A percentile compares a stretch with the other conserved stretches of the same genome.
Conservation (phyloP, 768 basidiomycete genomes). For the Mycena capillaripes region DNA sequence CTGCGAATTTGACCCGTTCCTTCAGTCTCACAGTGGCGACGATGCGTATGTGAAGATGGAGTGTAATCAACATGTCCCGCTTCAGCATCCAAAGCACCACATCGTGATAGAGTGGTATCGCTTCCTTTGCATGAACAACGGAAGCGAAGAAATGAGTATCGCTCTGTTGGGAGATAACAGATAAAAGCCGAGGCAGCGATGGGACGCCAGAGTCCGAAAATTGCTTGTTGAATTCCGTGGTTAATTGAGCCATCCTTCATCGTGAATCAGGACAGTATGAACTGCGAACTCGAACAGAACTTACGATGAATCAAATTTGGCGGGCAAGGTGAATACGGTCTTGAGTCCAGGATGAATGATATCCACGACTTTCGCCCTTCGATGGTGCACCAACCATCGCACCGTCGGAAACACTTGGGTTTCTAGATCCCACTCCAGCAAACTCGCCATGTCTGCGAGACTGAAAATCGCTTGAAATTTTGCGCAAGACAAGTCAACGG, state of each 20-base stretch:
- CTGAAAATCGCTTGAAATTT: slow-evolving; percentile 50
- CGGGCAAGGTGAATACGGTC: slow-evolving; percentile 84
- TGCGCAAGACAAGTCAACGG: not conserved
- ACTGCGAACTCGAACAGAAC: slow-evolving; percentile 45
- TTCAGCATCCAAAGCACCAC: slow-evolving; percentile 94
- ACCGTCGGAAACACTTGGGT: slow-evolving; percentile 91
- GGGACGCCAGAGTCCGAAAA: slow-evolving; percentile 77
- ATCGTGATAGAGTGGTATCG: slow-evolving; percentile 79
- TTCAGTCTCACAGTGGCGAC: slow-evolving; percentile 86
- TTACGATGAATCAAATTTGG: slow-evolving; percentile 72
- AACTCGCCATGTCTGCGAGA: slow-evolving; percentile 82
- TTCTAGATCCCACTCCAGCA: slow-evolving; percentile 88
- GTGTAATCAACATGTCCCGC: slow-evolving; percentile 85
- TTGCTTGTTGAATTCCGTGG: slow-evolving; percentile 69
- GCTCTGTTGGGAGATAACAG: slow-evolving; percentile 74
- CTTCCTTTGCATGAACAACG: slow-evolving; percentile 77
- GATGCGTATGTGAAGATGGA: slow-evolving; percentile 89
- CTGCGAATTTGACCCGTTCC: slow-evolving; percentile 64
- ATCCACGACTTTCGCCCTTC: slow-evolving; percentile 91
- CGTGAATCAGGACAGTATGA: slow-evolving; percentile 15
- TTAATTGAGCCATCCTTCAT: slow-evolving; percentile 65
- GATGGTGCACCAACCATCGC: slow-evolving; percentile 91
- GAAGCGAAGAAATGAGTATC: slow-evolving; percentile 87
- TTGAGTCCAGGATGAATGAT: slow-evolving; percentile 83
- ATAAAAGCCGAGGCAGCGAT: slow-evolving; percentile 79